A percentile compares a stretch with the other conserved stretches of the same genome.
Evolutionary conservation across 805 yeast species (phyloP).

Genomic region (Alloascoidea africana): DNA sequence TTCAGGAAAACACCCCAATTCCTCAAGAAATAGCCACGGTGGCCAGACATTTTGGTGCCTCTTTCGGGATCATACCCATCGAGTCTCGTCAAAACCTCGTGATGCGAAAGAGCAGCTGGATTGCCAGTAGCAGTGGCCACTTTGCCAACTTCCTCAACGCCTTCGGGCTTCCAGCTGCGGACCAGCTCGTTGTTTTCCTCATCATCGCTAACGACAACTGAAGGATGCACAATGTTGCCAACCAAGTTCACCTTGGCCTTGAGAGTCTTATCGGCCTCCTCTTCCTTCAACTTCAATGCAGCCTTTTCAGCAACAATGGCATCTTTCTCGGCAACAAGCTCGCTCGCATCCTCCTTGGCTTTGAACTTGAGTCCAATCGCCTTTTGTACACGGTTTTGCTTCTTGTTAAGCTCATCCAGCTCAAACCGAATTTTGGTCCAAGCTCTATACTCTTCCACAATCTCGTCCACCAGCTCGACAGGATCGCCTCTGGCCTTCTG

Average conservation of each 20-base stretch:
- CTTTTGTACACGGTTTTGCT: constrained; percentile 79
- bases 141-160: constrained; percentile 38
- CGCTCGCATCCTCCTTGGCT: constrained; percentile 88
- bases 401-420: constrained; percentile 80
- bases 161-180: constrained; percentile 78
- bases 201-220: constrained; percentile 74
- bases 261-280: constrained; percentile 61
- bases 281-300: constrained; percentile 49
- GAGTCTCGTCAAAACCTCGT: constrained; percentile 82
- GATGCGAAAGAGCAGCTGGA: constrained; percentile 78
- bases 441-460: constrained; percentile 75
- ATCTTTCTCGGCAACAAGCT: constrained; percentile 71
- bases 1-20: constrained; percentile 92
- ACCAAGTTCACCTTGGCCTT: constrained; percentile 74
- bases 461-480: constrained; percentile 92
- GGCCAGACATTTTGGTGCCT: constrained; percentile 95
- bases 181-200: constrained; percentile 87
- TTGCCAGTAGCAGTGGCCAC: constrained; percentile 66
- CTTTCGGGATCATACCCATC: constrained; percentile 99
- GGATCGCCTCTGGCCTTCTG: constrained; percentile 91
- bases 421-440: constrained; percentile 89
- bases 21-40: constrained; percentile 95
- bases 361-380: constrained; percentile 86
- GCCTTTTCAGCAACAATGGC: constrained; percentile 56
- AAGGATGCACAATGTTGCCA: constrained; percentile 89